Evolutionary conservation across 2,329 filamentous ascomycete genomes (phyloP), one percentile per base, ranked within the genome.

Genomic region (Colletotrichum tofieldiae): DNA sequence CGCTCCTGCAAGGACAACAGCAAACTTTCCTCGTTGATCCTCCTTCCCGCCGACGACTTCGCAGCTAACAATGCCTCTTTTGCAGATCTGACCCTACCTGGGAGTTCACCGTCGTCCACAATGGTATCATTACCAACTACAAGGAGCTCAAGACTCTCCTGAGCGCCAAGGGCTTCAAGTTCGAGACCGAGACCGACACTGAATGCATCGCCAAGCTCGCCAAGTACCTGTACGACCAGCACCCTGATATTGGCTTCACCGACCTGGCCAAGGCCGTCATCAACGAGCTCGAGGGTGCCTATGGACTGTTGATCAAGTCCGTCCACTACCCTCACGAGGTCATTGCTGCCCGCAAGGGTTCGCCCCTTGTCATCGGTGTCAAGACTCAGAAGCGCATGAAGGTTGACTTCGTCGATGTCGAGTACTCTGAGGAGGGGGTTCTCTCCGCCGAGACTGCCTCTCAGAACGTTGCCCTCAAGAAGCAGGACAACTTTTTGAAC

Each of bases 81-180:
- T 35, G 23, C 76, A 97, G 95, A 85, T 98, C 96, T 76, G 96
- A 99, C 84, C 91, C 93, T 78, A 94, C 87, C 80, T 99, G 96
- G 95, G 93, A 99, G 86, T 99, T 99, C 84, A 90, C 94, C 76
- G 92, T 99, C 79, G 96, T 98, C 74, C 96, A 99, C 93, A 99
- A 99, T 86, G 96, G 96, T 82, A 99, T 99, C 89, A 99, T 99
- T 86, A 99, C 96, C 88, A 99, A 99, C 91, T 99, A 99, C 91
- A 99, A 99, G 90, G 96, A 99, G 87, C 88, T 99, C 79, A 98
- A 96, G 91, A 94, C 93, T 75, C 92, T 99, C 75, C 90, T 99
- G 77, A 90, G 93, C 86, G 90, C 89, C 88, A 99, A 98, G 90
- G 96, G 96, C 82, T 97, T 98, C 92, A 93, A 92, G 81, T 99